phyloP scores from a whole-genome alignment of 108 stramenopile species.

The Discostella stelligeroides region DNA sequence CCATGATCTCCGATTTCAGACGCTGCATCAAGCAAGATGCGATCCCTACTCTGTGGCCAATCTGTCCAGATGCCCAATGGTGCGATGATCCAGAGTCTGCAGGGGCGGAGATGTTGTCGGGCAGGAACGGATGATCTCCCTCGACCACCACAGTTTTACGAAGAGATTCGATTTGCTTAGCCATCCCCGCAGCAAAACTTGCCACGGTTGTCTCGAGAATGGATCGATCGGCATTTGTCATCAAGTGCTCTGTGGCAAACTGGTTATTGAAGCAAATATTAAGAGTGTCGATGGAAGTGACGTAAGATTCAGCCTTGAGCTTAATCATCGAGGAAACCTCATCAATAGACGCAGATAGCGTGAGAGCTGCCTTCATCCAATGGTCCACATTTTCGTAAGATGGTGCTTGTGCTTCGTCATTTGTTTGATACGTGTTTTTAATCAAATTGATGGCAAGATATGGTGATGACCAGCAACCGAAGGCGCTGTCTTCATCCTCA shows the following conservation, averaged over 20 bases:
- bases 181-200: slow-evolving; percentile 83
- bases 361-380: slow-evolving; percentile 43
- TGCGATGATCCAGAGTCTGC: slow-evolving; percentile 18
- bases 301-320: slow-evolving; percentile 29
- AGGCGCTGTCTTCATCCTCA: slow-evolving; percentile 3
- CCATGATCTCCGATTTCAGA: slow-evolving; percentile 68
- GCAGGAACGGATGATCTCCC: slow-evolving; percentile 33
- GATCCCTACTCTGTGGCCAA: slow-evolving; percentile 71
- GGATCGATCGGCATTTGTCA: slow-evolving; percentile 72
- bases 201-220: slow-evolving; percentile 80
- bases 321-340: slow-evolving; percentile 47
- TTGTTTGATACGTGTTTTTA: neutral
- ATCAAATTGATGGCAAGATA: slow-evolving; percentile 28
- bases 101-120: slow-evolving; percentile 11
- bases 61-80: slow-evolving; percentile 39
- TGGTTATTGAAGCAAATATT: slow-evolving; percentile 25
- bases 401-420: neutral
- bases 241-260: slow-evolving; percentile 22
- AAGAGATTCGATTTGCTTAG: slow-evolving; percentile 79
- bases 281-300: slow-evolving; percentile 40
- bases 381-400: slow-evolving; percentile 18
- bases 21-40: slow-evolving; percentile 66
- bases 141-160: slow-evolving; percentile 54
- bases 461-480: slow-evolving; percentile 10
- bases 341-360: slow-evolving; percentile 49